These are phyloP conservation scores for Quercus wislizeni DNA, from an alignment of 306 rosid species.

Conservation along the genomic window DNA sequence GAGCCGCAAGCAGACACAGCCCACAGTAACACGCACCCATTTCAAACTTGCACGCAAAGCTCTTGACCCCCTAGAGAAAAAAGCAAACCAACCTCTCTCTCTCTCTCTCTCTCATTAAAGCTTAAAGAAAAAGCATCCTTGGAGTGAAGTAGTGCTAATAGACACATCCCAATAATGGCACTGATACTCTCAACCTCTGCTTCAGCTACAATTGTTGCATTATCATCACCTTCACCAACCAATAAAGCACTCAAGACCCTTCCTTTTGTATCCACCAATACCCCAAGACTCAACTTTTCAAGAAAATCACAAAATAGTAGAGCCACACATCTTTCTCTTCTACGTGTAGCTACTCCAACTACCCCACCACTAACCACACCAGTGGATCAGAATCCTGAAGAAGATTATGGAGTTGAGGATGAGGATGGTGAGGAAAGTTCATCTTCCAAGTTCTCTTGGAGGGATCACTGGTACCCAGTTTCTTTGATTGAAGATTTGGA, in stretches of 20 bases:
- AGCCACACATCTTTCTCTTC: constrained; percentile 27
- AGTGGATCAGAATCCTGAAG: constrained; percentile 36
- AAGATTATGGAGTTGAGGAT: constrained; percentile 34
- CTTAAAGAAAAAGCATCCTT: neutral
- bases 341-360: constrained; percentile 69
- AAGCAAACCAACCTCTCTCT: neutral
- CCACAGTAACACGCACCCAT: neutral
- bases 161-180: constrained; percentile 41
- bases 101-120: neutral
- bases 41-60: constrained; percentile 54
- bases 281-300: constrained; percentile 4
- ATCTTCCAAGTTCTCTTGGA: constrained; percentile 70
- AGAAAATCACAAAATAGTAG: constrained; percentile 11
- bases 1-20: too few relatives aligned
- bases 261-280: constrained; percentile 29
- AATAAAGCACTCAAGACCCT: constrained; percentile 30
- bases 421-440: constrained; percentile 50
- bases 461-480: constrained; percentile 99
- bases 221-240: constrained; percentile 27
- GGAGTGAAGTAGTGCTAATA: neutral
- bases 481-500: constrained; percentile 86
- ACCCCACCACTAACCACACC: constrained; percentile 26
- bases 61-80: constrained; percentile 4
- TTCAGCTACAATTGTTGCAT: constrained; percentile 36
- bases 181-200: constrained; percentile 44